Conservation (phyloP, 257 asterid species). For the Buddleja alternifolia region DNA sequence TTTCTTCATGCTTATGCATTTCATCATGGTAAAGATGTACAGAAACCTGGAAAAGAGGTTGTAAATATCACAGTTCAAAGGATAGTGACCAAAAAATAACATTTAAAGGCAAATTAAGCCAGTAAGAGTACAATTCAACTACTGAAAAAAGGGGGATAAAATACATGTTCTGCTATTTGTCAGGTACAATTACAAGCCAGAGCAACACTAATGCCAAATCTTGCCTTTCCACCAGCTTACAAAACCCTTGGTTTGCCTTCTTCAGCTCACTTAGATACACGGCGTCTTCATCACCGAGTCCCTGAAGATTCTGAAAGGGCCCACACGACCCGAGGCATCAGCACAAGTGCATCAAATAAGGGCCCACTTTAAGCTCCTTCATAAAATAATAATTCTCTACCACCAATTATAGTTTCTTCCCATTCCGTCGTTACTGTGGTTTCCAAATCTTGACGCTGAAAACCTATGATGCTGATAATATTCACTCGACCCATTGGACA, state of each 20-base stretch:
- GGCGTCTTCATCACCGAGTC: neutral
- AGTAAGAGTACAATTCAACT: neutral
- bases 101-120: neutral
- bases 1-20: too few species aligned
- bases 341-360: neutral
- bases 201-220: neutral
- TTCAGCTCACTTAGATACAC: neutral
- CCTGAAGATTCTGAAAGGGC: neutral
- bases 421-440: slow-evolving; percentile 39
- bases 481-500: slow-evolving; percentile 39
- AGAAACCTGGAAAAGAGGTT: too few species aligned
- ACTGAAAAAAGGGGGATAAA: neutral
- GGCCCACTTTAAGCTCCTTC: neutral
- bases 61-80: too few species aligned
- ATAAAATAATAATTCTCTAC: slow-evolving; percentile 20
- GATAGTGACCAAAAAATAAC: neutral
- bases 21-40: too few species aligned
- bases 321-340: neutral
- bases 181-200: neutral
- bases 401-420: slow-evolving; percentile 55
- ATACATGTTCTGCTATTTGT: neutral
- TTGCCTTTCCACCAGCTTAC: neutral
- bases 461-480: slow-evolving; percentile 43
- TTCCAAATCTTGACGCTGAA: slow-evolving; percentile 60
- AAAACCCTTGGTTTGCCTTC: neutral